Conservation (phyloP, 495 filamentous ascomycete species). For the Penicillium egyptiacum region DNA sequence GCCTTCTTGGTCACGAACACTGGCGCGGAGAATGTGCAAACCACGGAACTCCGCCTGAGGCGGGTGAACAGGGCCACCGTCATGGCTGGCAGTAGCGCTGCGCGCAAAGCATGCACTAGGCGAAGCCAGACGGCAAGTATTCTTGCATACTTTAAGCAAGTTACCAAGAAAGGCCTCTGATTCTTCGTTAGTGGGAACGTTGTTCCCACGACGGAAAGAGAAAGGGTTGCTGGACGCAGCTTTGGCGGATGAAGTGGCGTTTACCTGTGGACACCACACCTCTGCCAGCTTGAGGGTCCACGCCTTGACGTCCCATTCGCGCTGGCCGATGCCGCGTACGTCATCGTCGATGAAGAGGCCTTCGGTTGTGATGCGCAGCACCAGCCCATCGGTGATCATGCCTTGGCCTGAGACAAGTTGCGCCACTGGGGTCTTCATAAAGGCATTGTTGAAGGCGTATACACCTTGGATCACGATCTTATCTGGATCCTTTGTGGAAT, state of each 20-base stretch:
- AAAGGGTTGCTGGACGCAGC: constrained; percentile 32
- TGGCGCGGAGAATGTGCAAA: constrained; percentile 79
- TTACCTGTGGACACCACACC: constrained; percentile 72
- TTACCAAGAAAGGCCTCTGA: constrained; percentile 60
- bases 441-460: constrained; percentile 82
- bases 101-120: constrained; percentile 35
- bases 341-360: constrained; percentile 97
- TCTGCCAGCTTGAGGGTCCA: constrained; percentile 94
- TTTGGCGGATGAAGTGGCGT: constrained; percentile 23
- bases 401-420: constrained; percentile 75
- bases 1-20: constrained; percentile 78
- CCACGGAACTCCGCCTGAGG: constrained; percentile 53
- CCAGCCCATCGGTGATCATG: constrained; percentile 79
- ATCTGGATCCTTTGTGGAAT: constrained; percentile 83
- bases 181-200: constrained; percentile 58
- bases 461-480: constrained; percentile 95
- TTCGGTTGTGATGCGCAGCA: constrained; percentile 81
- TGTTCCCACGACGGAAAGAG: constrained; percentile 42
- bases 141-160: constrained; percentile 61
- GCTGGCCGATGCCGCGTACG: constrained; percentile 76
- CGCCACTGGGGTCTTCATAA: constrained; percentile 74
- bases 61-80: constrained; percentile 17
- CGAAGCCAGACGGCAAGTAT: constrained; percentile 53
- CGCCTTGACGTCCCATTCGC: constrained; percentile 98
- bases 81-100: constrained; percentile 18